A percentile compares a stretch with the other conserved stretches of the same genome.
phyloP scores from a whole-genome alignment of 1,284 basidiomycete genomes.

The Boletus semigastroideus region DNA sequence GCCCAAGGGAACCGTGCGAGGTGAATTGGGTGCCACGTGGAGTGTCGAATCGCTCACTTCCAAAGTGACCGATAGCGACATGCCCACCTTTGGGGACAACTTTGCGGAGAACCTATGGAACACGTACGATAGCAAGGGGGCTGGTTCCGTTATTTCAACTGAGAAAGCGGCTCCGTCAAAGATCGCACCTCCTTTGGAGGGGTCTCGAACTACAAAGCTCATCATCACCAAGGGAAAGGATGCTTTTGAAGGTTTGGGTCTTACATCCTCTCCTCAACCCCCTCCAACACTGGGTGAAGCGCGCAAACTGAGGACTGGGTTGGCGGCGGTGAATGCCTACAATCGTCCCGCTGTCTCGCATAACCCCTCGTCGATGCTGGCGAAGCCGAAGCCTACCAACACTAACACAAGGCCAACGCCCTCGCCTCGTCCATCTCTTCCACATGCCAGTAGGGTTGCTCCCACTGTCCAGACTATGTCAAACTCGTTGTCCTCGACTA shows the following conservation, averaged over 20 bases:
- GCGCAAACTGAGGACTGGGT: constrained; percentile 63
- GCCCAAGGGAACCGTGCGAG: constrained; percentile 18
- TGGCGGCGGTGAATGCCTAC: constrained; percentile 48
- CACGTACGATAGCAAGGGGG: constrained; percentile 38
- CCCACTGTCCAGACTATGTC: constrained; percentile 14
- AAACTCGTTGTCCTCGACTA: constrained; percentile 25
- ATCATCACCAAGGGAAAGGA: constrained; percentile 49
- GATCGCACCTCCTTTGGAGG: constrained; percentile 28
- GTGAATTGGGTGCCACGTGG: constrained; percentile 48
- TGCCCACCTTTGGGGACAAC: constrained; percentile 45
- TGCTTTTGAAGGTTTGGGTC: constrained; percentile 74
- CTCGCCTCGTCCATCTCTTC: constrained; percentile 46
- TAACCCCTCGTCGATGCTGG: constrained; percentile 21
- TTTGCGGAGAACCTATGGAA: constrained; percentile 60
- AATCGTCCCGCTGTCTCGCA: constrained; percentile 21
- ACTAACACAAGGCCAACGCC: constrained; percentile 37
- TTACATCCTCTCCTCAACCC: constrained; percentile 44
- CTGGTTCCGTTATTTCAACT: constrained; percentile 25
- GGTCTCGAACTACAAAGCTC: constrained; percentile 29
- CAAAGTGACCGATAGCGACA: constrained; percentile 25
- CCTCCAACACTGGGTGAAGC: constrained; percentile 75
- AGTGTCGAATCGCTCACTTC: constrained; percentile 32
- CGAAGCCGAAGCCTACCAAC: constrained; percentile 35
- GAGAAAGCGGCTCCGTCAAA: constrained; percentile 24
- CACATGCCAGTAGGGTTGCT: constrained; percentile 11